Conservation (phyloP, 2,329 filamentous ascomycete genomes). For the Clarireedia paspali region DNA sequence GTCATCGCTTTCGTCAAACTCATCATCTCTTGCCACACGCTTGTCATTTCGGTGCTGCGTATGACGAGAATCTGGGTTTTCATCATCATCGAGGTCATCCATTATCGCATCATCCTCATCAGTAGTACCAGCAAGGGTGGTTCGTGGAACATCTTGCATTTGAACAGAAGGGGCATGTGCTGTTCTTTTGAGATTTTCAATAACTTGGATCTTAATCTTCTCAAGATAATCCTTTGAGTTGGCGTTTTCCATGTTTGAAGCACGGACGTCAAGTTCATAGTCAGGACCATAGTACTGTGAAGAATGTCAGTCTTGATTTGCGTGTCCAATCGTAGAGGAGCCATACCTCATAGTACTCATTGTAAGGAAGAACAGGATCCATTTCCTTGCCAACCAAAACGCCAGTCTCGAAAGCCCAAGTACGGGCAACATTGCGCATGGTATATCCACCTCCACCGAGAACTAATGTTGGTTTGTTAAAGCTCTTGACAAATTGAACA, state of each 20-base stretch:
- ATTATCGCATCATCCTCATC: conserved; percentile 60
- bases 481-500: conserved; percentile 83
- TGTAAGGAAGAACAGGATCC: conserved; percentile 79
- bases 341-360: conserved; percentile 80
- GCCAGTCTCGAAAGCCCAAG: conserved; percentile 96
- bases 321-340: conserved; percentile 40
- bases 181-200: conserved; percentile 82
- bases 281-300: conserved; percentile 79
- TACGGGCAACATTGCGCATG: conserved; percentile 90
- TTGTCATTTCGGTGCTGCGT: conserved; percentile 80
- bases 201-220: conserved; percentile 71
- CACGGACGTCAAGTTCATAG: conserved; percentile 81
- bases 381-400: conserved; percentile 78
- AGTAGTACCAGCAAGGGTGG: conserved; percentile 53
- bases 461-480: conserved; percentile 78
- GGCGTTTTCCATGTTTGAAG: conserved; percentile 86
- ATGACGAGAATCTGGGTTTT: conserved; percentile 75
- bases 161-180: conserved; percentile 84
- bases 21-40: conserved; percentile 65
- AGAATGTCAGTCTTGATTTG: conserved; percentile 12
- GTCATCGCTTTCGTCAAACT: conserved; percentile 83
- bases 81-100: conserved; percentile 71
- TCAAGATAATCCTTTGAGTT: conserved; percentile 78
- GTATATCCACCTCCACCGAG: conserved; percentile 96
- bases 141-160: conserved; percentile 68